These are phyloP conservation scores for Pseudognaphalium luteoalbum DNA, from an alignment of 129 eudicot genomes.

Conservation along the genomic window DNA sequence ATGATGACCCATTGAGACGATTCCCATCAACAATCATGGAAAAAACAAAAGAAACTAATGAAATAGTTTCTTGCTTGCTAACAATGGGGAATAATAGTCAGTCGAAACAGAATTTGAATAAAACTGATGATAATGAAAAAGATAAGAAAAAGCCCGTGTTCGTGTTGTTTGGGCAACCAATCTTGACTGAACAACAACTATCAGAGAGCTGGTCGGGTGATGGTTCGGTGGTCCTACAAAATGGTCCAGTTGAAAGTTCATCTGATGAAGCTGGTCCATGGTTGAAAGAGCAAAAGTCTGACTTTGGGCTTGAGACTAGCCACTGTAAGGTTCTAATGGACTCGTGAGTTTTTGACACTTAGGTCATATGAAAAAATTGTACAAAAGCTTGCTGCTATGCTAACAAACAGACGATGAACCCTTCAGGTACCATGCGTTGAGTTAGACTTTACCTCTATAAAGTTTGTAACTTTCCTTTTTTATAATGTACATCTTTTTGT, in stretches of 20 bases:
- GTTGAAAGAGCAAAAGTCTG: conserved; percentile 34
- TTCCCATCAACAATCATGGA: conserved; percentile 15
- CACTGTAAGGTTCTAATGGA: conserved; percentile 52
- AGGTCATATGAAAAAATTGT: conserved; percentile 41
- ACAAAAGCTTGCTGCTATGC: conserved; percentile 44
- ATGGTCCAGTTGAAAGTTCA: conserved; percentile 51
- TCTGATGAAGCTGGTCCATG: conserved; percentile 56
- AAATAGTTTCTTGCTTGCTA: conserved; percentile 46
- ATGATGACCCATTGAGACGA: conserved; percentile 30
- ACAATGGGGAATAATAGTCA: conserved; percentile 40
- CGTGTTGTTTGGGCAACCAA: conserved; percentile 70
- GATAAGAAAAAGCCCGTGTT: conserved; percentile 42
- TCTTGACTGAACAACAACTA: conserved; percentile 63
- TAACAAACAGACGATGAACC: conserved; percentile 51
- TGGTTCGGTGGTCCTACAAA: conserved; percentile 60
- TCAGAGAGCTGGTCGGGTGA: conserved; percentile 55
- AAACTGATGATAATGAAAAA: conserved; percentile 21
- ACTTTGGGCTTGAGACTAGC: conserved; percentile 37
- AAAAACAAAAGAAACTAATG: conserved; percentile 24
- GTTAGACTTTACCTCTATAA: background rate
- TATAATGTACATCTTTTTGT: background rate
- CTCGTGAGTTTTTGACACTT: conserved; percentile 42
- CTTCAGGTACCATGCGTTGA: conserved; percentile 45
- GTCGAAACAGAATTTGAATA: conserved; percentile 27
- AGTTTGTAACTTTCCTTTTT: background rate